phyloP scores from a whole-genome alignment of 805 yeast genomes.

The Candida morakotiae region DNA sequence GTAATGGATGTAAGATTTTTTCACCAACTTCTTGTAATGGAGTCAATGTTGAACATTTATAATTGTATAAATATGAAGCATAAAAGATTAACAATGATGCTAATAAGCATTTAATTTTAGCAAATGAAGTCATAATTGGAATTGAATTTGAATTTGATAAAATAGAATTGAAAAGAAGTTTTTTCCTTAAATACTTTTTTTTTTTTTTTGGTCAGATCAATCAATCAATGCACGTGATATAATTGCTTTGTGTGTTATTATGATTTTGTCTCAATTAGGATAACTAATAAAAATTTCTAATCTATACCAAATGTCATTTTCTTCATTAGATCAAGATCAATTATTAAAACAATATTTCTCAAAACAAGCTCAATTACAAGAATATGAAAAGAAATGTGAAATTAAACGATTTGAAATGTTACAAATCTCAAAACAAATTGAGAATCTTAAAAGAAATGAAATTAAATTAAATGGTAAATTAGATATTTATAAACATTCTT shows the following conservation, averaged over 20 bases:
- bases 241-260: not conserved
- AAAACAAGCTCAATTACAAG: constrained; percentile 51
- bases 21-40: constrained; percentile 25
- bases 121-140: constrained; percentile 8
- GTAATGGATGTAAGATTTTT: constrained; percentile 34
- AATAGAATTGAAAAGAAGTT: too few relatives aligned
- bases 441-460: constrained; percentile 13
- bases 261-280: not conserved
- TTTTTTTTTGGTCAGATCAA: too few relatives aligned
- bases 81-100: constrained; percentile 20
- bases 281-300: not conserved
- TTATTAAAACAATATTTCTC: constrained; percentile 35
- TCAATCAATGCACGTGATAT: constrained; percentile 2
- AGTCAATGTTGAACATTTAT: constrained; percentile 29
- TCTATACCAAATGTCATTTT: not conserved
- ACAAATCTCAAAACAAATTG: constrained; percentile 20
- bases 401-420: constrained; percentile 32
- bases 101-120: constrained; percentile 9
- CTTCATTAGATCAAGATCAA: constrained; percentile 5
- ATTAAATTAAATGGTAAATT: not conserved
- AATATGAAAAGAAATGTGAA: constrained; percentile 40
- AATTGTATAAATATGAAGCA: constrained; percentile 32
- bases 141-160: too few relatives aligned
- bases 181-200: too few relatives aligned
- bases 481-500: constrained; percentile 8